Conservation (phyloP, 2,329 filamentous ascomycete genomes). For the Clonostachys rosea region DNA sequence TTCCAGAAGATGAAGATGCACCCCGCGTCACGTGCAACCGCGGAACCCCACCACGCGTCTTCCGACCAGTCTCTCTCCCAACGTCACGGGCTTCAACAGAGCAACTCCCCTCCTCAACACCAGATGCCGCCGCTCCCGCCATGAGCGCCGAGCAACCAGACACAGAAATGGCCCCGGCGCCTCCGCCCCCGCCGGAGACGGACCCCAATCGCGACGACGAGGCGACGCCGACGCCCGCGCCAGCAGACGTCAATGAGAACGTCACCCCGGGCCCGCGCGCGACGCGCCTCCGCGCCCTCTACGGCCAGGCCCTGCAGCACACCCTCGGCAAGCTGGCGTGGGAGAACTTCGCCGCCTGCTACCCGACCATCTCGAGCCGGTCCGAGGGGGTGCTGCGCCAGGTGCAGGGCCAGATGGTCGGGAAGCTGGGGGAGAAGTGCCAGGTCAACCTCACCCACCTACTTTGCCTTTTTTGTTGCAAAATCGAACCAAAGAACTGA, state of each 20-base stretch:
- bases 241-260: too few species aligned
- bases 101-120: too few species aligned
- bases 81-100: too few species aligned
- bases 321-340: constrained; percentile 52
- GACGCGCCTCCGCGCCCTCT: constrained; percentile 46
- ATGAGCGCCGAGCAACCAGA: too few species aligned
- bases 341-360: constrained; percentile 56
- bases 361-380: constrained; percentile 50
- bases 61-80: not conserved
- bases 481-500: too few species aligned
- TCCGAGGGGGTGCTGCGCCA: constrained; percentile 45
- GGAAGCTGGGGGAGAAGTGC: constrained; percentile 47
- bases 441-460: constrained; percentile 10
- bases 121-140: too few species aligned
- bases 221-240: too few species aligned
- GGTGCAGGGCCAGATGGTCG: constrained; percentile 55
- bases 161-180: not conserved
- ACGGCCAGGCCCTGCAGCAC: constrained; percentile 43
- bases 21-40: constrained; percentile 1
- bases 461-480: too few species aligned
- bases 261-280: constrained; percentile 52
- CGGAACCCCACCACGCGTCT: constrained; percentile 1
- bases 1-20: not conserved
- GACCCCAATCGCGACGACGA: too few species aligned
- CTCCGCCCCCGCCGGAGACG: too few species aligned